Evolutionary conservation across 164 flowering plant species (phyloP).

Genomic region (Tetrastigma voinierianum): DNA sequence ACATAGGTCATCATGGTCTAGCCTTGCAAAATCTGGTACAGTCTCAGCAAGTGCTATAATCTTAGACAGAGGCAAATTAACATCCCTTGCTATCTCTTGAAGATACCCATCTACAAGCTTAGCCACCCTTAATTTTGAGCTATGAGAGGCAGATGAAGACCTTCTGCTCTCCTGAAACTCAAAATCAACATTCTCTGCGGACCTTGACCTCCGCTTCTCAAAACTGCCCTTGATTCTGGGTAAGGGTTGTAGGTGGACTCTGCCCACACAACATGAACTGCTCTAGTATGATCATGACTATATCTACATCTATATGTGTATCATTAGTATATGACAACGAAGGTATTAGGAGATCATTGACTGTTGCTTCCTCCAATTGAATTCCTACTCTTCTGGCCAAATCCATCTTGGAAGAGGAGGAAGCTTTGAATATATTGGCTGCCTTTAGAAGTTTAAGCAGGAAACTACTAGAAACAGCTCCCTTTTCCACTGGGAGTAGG

Average conservation of each 20-base stretch:
- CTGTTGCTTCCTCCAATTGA: slow-evolving; percentile 86
- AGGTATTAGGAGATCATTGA: slow-evolving; percentile 79
- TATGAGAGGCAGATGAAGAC: slow-evolving; percentile 85
- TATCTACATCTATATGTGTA: slow-evolving; percentile 69
- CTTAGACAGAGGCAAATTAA: slow-evolving; percentile 67
- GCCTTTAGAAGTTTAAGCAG: slow-evolving; percentile 78
- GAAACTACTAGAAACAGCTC: slow-evolving; percentile 77
- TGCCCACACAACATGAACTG: slow-evolving; percentile 80
- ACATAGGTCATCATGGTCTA: slow-evolving; percentile 93
- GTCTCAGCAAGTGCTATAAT: slow-evolving; percentile 68
- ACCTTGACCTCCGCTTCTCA: slow-evolving; percentile 75
- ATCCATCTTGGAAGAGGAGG: slow-evolving; percentile 74
- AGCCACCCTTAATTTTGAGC: slow-evolving; percentile 84
- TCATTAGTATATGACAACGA: slow-evolving; percentile 38
- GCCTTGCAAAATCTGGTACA: slow-evolving; percentile 84
- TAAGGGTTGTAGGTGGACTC: slow-evolving; percentile 87
- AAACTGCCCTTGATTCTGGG: slow-evolving; percentile 44
- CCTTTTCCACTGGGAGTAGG: slow-evolving; percentile 79
- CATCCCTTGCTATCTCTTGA: slow-evolving; percentile 76
- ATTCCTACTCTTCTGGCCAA: slow-evolving; percentile 70
- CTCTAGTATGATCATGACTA: slow-evolving; percentile 71
- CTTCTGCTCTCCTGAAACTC: slow-evolving; percentile 77
- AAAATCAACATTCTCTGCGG: slow-evolving; percentile 76
- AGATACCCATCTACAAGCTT: slow-evolving; percentile 86
- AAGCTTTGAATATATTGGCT: slow-evolving; percentile 65